These are phyloP conservation scores for Pseudocercospora fijiensis DNA, from an alignment of 2,329 filamentous ascomycete genomes.

Conservation along the genomic window DNA sequence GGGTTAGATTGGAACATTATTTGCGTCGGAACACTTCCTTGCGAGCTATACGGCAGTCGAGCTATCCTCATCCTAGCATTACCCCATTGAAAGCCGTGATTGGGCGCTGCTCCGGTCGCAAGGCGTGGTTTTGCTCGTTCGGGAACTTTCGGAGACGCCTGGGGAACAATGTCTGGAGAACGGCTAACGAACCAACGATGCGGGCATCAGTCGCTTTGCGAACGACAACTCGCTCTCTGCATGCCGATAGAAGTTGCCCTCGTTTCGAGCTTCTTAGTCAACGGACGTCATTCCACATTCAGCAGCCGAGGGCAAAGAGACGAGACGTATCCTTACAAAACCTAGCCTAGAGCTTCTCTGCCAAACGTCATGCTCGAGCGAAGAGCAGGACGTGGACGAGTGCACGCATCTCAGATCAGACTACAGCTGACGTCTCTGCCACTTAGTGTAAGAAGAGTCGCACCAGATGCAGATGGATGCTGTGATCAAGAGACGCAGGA, in stretches of 20 bases:
- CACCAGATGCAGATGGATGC: too few species aligned
- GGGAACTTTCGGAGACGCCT: slow-evolving; percentile 1
- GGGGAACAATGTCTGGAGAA: background rate
- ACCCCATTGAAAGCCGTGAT: background rate
- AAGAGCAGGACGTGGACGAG: background rate
- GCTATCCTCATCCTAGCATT: slow-evolving; percentile 3
- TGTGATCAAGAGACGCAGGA: too few species aligned
- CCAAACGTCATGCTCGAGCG: background rate
- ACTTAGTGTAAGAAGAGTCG: too few species aligned
- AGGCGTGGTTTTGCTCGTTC: slow-evolving; percentile 1
- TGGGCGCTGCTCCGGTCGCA: background rate
- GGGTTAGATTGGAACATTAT: slow-evolving; percentile 6
- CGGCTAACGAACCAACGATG: background rate
- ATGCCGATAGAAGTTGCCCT: background rate
- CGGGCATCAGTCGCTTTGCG: background rate
- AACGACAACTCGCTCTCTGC: background rate
- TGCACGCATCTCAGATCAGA: background rate
- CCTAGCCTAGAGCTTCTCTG: background rate
- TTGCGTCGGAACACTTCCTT: slow-evolving; percentile 6
- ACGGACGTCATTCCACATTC: background rate
- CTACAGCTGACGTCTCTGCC: background rate
- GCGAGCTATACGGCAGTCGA: slow-evolving; percentile 1
- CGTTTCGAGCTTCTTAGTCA: background rate
- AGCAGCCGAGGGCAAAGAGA: background rate
- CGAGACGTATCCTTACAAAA: background rate